Evolutionary conservation across 768 basidiomycete species (phyloP), one percentile per base, ranked within the genome.

Genomic region (Phaffia australis): DNA sequence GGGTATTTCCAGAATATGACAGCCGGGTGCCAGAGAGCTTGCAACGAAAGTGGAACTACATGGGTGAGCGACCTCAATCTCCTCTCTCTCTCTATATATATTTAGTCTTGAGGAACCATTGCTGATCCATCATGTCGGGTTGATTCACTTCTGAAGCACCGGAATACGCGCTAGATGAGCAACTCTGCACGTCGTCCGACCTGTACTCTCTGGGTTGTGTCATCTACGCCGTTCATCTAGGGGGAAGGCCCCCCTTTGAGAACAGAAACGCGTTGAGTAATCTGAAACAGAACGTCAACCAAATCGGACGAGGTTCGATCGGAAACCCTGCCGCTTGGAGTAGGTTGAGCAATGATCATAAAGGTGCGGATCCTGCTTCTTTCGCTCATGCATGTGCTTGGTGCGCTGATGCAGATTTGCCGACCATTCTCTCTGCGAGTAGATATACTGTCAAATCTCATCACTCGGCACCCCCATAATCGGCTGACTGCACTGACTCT

Each of bases 41-140:
- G 6, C 93, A 98, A 76, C 84, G 90, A 56, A 89, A 90, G 35
- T 89, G 93, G 71, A 93, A 99, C 76, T 98, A 91, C 73, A 88
- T 95, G 76, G 91, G 90, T 90, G 75, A 50, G 81, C 74, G 21
- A 55, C 69, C 50, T n/a, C 49, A 32, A 62, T 47, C 21, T 48
- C 35, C n/a, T 32, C 23, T 66, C 21, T 14, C 58, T 52, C 32
- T 48, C 23, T 32, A 55, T 56, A 50, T 8, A n/a, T n/a, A n/a
- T n/a, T n/a, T n/a, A n/a, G n/a, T n/a, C n/a, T 54, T 54, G 52
- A 54, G 16, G 64, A 27, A 2, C 21, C 14, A 56, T 47, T 25
- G 30, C 11, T n/a, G 1, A 16, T n/a, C 42, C 50, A 21, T 29
- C 47, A 19, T 56, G 19, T 50, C 35, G 4, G 9, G 18, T 50